phyloP scores from a whole-genome alignment of 768 basidiomycete species.

The Rhodosporidiobolus sp. region DNA sequence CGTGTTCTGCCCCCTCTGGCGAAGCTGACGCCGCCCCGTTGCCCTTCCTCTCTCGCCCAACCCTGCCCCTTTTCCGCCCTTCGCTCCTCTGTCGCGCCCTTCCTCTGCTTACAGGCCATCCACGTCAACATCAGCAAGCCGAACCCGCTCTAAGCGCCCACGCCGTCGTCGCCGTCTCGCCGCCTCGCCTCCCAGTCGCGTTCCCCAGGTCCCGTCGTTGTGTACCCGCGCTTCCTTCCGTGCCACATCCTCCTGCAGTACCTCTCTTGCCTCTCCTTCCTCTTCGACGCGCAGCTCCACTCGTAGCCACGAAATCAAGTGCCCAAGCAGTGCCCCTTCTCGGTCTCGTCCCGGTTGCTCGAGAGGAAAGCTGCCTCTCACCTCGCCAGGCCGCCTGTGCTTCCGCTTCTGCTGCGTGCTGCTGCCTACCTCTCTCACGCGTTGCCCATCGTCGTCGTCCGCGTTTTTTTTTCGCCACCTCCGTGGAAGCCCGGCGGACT shows the following conservation, averaged over 20 bases:
- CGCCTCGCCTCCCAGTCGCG: background rate
- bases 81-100: background rate
- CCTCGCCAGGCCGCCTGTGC: no score
- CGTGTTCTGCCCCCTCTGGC: no score
- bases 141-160: background rate
- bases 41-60: background rate
- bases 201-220: background rate
- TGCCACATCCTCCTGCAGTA: background rate
- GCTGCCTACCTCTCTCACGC: no score
- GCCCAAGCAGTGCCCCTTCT: no score
- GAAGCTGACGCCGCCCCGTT: no score
- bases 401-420: no score
- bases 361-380: no score
- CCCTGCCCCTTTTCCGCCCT: background rate
- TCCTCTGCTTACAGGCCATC: background rate
- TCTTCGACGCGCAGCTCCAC: background rate
- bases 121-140: slow-evolving; percentile 1
- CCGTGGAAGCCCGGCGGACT: no score
- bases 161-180: background rate
- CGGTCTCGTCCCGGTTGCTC: no score
- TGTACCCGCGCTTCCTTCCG: background rate
- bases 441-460: no score
- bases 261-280: background rate
- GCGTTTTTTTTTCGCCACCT: no score
- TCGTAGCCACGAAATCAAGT: no score